phyloP scores from a whole-genome alignment of 2,329 filamentous ascomycete genomes.

The Fusarium praegraminearum region DNA sequence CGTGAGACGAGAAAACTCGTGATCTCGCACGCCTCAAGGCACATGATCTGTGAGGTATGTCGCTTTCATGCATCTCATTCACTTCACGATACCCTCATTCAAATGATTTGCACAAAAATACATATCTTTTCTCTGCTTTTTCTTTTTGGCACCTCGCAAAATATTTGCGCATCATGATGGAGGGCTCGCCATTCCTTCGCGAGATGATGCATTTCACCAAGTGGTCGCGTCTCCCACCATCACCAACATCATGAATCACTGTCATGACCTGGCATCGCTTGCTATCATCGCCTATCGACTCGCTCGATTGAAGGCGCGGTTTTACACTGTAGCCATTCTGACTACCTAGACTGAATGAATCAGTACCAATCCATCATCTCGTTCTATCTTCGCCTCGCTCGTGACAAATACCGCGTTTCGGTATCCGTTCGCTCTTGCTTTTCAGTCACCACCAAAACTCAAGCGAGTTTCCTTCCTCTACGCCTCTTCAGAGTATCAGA shows the following conservation, averaged over 20 bases:
- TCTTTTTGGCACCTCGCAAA: conserved; percentile 7
- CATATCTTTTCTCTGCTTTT: not conserved
- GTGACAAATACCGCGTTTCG: conserved; percentile 29
- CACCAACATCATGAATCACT: conserved; percentile 11
- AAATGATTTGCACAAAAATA: conserved; percentile 14
- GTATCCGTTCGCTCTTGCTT: conserved; percentile 19
- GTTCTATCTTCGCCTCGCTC: conserved; percentile 5
- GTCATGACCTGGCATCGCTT: conserved; percentile 13
- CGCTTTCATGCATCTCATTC: conserved; percentile 47
- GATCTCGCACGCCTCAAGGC: conserved; percentile 56
- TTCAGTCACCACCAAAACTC: conserved; percentile 22
- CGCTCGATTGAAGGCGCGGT: not conserved
- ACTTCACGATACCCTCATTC: conserved; percentile 40
- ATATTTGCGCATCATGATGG: conserved; percentile 13
- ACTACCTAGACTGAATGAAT: conserved; percentile 42
- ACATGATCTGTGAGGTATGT: conserved; percentile 63
- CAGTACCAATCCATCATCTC: conserved; percentile 29
- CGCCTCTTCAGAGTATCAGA: conserved; percentile 15
- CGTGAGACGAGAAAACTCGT: conserved; percentile 60
- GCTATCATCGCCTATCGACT: conserved; percentile 16
- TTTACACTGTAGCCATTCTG: conserved; percentile 16
- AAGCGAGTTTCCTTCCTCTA: conserved; percentile 25
- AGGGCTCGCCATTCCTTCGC: not conserved
- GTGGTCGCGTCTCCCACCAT: conserved; percentile 24
- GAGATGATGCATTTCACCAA: conserved; percentile 33